Evolutionary conservation across 345 rosid species (phyloP).

Genomic region (Durio zibethinus): DNA sequence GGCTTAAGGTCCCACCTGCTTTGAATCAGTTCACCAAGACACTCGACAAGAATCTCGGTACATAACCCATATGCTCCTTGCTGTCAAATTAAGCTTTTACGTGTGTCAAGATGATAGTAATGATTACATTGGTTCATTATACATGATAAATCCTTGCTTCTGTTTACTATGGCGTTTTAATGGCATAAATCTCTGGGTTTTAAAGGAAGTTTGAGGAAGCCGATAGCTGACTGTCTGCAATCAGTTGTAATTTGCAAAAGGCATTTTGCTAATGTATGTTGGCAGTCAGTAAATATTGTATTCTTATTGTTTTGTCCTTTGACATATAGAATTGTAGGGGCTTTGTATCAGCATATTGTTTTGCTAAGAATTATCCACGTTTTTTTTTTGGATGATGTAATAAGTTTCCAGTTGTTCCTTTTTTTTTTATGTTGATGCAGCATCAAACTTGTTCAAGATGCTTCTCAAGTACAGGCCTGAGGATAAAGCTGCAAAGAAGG

Average conservation of each 20-base stretch:
- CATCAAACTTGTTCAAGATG: slow-evolving; percentile 55
- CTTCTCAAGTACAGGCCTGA: slow-evolving; percentile 64
- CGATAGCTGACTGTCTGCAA: neutral
- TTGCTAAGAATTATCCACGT: neutral
- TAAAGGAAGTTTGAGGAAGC: neutral
- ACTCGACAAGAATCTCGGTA: slow-evolving; percentile 83
- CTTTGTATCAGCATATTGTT: neutral
- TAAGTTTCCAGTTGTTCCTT: neutral
- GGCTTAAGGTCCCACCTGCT: slow-evolving; percentile 89
- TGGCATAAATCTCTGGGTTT: no score
- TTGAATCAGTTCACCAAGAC: slow-evolving; percentile 89
- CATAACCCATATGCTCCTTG: neutral
- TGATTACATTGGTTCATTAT: neutral
- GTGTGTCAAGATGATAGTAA: neutral
- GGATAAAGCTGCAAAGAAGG: slow-evolving; percentile 61
- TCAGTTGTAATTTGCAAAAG: neutral
- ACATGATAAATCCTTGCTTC: neutral
- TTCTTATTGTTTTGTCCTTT: neutral
- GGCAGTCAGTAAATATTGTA: neutral
- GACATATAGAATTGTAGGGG: neutral
- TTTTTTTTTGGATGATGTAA: neutral
- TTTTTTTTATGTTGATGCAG: slow-evolving; percentile 20
- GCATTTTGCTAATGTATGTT: neutral
- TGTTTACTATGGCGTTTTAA: neutral
- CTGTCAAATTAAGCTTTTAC: neutral